These are phyloP conservation scores for Lycium barbarum DNA, from an alignment of 257 asterid species.

Conservation along the genomic window DNA sequence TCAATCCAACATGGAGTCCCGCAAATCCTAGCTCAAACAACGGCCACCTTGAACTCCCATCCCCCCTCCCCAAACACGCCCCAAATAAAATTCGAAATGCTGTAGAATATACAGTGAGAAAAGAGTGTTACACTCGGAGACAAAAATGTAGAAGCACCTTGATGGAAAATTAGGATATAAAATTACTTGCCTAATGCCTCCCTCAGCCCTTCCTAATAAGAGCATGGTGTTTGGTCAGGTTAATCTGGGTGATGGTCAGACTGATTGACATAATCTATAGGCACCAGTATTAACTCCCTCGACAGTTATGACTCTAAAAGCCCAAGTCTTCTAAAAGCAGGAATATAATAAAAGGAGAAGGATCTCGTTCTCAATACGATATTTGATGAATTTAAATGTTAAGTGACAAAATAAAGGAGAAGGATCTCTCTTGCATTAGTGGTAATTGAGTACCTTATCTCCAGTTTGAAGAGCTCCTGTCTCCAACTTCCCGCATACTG, in stretches of 20 bases:
- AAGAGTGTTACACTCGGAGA: neutral
- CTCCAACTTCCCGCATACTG: constrained; percentile 88
- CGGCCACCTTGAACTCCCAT: neutral
- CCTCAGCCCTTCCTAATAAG: neutral
- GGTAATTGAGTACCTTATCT: constrained; percentile 60
- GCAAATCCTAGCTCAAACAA: constrained; percentile 14
- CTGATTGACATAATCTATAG: constrained; percentile 23
- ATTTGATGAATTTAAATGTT: neutral
- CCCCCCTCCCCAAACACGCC: neutral
- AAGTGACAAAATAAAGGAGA: constrained; percentile 17
- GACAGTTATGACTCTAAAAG: neutral
- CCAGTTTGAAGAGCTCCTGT: constrained; percentile 82
- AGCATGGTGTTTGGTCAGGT: constrained; percentile 9
- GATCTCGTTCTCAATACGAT: neutral
- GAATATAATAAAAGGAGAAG: neutral
- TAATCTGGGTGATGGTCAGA: neutral
- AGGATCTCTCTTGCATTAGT: constrained; percentile 16
- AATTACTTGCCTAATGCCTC: neutral
- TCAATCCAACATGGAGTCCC: neutral
- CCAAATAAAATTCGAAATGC: constrained; percentile 1
- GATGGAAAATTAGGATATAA: constrained; percentile 1
- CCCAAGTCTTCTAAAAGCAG: neutral
- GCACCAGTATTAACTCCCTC: neutral
- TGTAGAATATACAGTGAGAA: neutral
- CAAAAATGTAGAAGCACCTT: neutral